phyloP scores from a whole-genome alignment of 2,329 filamentous ascomycete genomes.

The Scorias spongiosa region DNA sequence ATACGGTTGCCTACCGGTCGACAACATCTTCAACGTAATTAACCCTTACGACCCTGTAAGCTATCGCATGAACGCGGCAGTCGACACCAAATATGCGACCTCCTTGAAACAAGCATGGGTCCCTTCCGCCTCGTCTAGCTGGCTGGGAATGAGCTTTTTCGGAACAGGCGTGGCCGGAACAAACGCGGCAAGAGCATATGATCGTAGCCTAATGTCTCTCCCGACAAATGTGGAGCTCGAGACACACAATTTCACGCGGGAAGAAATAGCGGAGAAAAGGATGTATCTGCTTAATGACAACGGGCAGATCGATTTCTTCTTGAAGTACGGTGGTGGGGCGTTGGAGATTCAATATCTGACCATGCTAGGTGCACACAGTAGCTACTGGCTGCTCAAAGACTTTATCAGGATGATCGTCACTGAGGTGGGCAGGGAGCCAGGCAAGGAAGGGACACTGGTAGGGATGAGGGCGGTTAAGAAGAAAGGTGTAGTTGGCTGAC shows the following conservation, averaged over 20 bases:
- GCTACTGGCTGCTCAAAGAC: constrained; percentile 79
- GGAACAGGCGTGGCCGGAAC: constrained; percentile 11
- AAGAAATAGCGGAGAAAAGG: constrained; percentile 82
- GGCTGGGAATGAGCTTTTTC: constrained; percentile 18
- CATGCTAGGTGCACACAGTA: constrained; percentile 89
- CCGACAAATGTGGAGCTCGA: constrained; percentile 64
- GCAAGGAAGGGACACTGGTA: constrained; percentile 42
- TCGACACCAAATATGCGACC: constrained; percentile 66
- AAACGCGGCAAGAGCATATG: constrained; percentile 18
- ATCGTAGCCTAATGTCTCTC: constrained; percentile 23
- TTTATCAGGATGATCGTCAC: constrained; percentile 83
- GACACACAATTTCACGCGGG: constrained; percentile 83
- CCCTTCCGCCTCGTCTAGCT: constrained; percentile 46
- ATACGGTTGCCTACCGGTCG: constrained; percentile 83
- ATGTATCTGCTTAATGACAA: constrained; percentile 87
- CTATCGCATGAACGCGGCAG: constrained; percentile 79
- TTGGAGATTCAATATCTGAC: constrained; percentile 93
- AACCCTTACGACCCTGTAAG: constrained; percentile 67
- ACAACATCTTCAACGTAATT: constrained; percentile 94
- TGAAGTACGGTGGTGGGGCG: constrained; percentile 70
- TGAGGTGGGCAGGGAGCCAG: constrained; percentile 65
- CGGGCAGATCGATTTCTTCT: constrained; percentile 82
- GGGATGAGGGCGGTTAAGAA: constrained; percentile 42
- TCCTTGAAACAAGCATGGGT: constrained; percentile 65
- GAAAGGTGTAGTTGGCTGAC: constrained; percentile 12